Base-by-base conservation (phyloP, 495 filamentous ascomycete genomes). In the Aspergillus incahuasiensis region DNA sequence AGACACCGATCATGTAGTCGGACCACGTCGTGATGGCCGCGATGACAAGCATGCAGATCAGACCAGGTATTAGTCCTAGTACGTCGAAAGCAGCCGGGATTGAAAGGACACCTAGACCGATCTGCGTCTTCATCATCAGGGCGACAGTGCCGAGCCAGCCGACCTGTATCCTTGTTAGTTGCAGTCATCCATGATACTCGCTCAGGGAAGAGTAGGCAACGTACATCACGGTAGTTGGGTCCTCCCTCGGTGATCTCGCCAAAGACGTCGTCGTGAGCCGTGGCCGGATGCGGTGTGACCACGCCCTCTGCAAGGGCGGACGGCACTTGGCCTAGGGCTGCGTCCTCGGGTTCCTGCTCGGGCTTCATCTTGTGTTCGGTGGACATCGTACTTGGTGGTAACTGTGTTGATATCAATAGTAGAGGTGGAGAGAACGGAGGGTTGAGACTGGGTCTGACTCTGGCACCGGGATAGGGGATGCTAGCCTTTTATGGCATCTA, bases 21-120 rank as follows among this genome's bases (percentile, higher is more conserved):
- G 86, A 87, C 74, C 90, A 92, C 35, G 85, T 85, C 25, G 87
- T 84, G 16, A 88, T 67, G 9, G 81, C 55, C 3, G 86, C 87
- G 22, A 88, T 57, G 18, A 64, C 60, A 22, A 81, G 57, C 5
- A 84, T 74, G 30, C 80, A 68, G 35, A 88, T 73, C 1, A 78
- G 54, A 0, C 73, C 73, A 0, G 73, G 68, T 7, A 86, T 74
- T 68, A 88, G 77, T 9, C 85, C 85, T 11, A 88, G 67, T 4
- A 74, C 71, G 20, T 85, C 80, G 46, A 87, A 85, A 18, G 78
- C 80, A 1, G 67, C 55, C 0, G 85, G 85, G 22, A 88, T 78
- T 30, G 80, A 81, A 34, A 88, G 73, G 54, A 79, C 79, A 16
- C 85, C 85, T 1, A 87, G 76, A 11, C 84, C 82, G 47, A 88